Percentiles rank a stretch among this genome's conserved stretches.
Conservation (phyloP, 805 yeast species). For the Wickerhamiella kazuoi region DNA sequence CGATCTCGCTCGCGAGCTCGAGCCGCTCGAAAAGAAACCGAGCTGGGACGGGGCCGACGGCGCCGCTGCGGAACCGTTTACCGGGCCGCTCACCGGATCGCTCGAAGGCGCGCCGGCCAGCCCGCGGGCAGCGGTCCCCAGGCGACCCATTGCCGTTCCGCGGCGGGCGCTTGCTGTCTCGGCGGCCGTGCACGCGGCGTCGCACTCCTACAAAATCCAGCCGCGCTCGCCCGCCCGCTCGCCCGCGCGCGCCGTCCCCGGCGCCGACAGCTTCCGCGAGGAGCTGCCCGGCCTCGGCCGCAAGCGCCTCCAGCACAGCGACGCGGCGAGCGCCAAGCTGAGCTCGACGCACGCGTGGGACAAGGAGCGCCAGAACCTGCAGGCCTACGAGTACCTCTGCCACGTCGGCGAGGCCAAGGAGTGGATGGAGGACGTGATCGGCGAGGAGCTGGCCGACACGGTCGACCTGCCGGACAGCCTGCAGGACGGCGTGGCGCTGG, state of each 20-base stretch:
- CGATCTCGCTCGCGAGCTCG: too few species aligned
- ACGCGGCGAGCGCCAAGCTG: constrained; percentile 15
- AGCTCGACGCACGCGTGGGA: constrained; percentile 22
- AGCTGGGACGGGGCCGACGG: too few species aligned
- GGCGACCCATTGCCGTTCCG: too few species aligned
- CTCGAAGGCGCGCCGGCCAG: too few species aligned
- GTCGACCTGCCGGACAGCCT: constrained; percentile 46
- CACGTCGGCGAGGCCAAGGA: constrained; percentile 63
- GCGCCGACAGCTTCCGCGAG: constrained; percentile 17
- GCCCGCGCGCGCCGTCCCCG: constrained; percentile 11
- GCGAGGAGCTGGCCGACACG: constrained; percentile 38
- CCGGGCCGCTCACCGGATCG: too few species aligned
- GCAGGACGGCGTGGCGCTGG: constrained; percentile 72
- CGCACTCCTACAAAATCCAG: too few species aligned
- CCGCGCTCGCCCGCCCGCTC: too few species aligned
- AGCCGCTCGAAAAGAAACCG: too few species aligned
- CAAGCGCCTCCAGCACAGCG: constrained; percentile 20
- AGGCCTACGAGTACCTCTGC: constrained; percentile 63
- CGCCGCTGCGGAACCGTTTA: too few species aligned
- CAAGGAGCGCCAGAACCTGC: constrained; percentile 25
- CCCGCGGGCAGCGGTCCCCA: too few species aligned
- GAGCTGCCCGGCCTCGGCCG: constrained; percentile 19
- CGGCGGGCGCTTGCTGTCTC: too few species aligned
- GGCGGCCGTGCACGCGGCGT: too few species aligned
- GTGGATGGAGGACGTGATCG: constrained; percentile 56